Evolutionary conservation across 2,329 filamentous ascomycete genomes (phyloP).

Genomic region (Colletotrichum aenigma): DNA sequence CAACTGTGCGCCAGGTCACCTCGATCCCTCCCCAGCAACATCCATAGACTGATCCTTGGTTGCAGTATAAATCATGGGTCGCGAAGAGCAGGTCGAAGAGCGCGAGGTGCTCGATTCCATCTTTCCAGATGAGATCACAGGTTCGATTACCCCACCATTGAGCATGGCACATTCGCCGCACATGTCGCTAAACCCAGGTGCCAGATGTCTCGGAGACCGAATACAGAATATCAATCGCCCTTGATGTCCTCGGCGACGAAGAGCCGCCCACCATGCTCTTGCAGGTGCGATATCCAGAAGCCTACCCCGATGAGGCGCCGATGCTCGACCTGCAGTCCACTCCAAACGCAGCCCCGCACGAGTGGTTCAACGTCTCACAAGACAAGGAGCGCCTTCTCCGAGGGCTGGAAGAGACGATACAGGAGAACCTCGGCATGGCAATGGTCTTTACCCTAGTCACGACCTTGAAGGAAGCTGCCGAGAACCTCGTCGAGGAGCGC

Average conservation of each 20-base stretch:
- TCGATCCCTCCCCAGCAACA: neutral
- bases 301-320: conserved; percentile 88
- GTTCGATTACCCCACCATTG: conserved; percentile 47
- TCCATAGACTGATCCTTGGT: neutral
- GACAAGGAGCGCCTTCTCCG: conserved; percentile 79
- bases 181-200: neutral
- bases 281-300: conserved; percentile 85
- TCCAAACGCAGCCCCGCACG: conserved; percentile 71
- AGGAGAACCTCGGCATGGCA: conserved; percentile 95
- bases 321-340: conserved; percentile 79
- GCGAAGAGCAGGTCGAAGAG: conserved; percentile 93
- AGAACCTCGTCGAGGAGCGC: conserved; percentile 79
- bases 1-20: neutral
- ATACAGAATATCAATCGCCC: conserved; percentile 83
- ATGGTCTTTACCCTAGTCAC: conserved; percentile 96
- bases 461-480: conserved; percentile 87
- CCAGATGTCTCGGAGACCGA: conserved; percentile 88
- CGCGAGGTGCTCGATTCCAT: conserved; percentile 98
- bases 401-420: conserved; percentile 74
- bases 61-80: conserved; percentile 56
- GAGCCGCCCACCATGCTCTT: conserved; percentile 78
- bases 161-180: neutral
- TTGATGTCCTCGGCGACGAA: conserved; percentile 74
- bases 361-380: conserved; percentile 77
- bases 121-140: conserved; percentile 96